Evolutionary conservation across 2,329 filamentous ascomycete species (phyloP).

Genomic region (Colletotrichum sp.): DNA sequence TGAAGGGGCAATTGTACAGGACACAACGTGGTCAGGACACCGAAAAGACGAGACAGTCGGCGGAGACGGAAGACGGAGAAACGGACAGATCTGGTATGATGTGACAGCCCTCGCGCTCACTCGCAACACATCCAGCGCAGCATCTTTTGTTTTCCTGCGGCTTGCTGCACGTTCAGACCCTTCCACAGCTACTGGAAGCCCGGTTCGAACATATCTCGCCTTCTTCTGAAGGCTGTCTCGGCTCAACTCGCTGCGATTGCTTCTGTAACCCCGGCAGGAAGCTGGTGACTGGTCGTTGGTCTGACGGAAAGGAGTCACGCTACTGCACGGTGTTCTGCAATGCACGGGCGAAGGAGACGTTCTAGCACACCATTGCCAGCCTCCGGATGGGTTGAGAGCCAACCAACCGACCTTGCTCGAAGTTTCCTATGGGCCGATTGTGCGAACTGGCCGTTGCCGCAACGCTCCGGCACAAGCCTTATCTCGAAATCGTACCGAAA

Average conservation of each 20-base stretch:
- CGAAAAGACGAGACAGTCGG: not conserved
- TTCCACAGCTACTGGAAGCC: not conserved
- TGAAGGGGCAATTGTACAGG: not conserved
- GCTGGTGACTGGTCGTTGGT: not conserved
- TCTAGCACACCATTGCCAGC: not conserved
- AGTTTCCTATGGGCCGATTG: not conserved
- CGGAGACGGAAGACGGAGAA: not conserved
- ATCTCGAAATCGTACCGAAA: not conserved
- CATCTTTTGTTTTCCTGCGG: not conserved
- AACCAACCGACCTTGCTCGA: not conserved
- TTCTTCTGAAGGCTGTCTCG: not conserved
- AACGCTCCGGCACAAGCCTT: not conserved
- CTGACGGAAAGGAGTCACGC: not conserved
- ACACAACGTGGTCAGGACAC: not conserved
- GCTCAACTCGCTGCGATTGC: not conserved
- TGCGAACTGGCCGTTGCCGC: not conserved
- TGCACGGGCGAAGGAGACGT: not conserved
- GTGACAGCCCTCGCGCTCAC: not conserved
- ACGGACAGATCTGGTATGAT: slow-evolving; percentile 6
- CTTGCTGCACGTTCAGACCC: not conserved
- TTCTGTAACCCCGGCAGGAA: not conserved
- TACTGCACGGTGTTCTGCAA: slow-evolving; percentile 1
- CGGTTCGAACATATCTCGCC: not conserved
- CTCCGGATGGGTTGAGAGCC: not conserved
- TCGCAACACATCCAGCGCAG: not conserved